A percentile compares a stretch with the other conserved stretches of the same genome.
Evolutionary conservation across 2,329 filamentous ascomycete species (phyloP).

Genomic region (Scedosporium minutisporum): DNA sequence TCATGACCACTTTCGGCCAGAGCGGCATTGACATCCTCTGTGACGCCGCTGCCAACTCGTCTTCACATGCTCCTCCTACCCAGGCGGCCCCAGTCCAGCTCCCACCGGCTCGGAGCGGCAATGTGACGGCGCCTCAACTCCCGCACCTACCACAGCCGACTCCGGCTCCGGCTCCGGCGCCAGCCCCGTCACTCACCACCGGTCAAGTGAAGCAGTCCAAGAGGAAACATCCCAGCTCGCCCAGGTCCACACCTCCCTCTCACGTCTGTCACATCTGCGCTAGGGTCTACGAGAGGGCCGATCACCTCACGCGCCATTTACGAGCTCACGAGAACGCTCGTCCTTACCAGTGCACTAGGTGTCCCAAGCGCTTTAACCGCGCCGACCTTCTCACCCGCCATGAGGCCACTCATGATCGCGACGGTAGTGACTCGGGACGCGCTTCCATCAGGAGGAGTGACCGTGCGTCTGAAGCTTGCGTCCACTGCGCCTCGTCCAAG

Average conservation of each 20-base stretch:
- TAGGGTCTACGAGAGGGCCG: slow-evolving; percentile 40
- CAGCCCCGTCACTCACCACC: neutral
- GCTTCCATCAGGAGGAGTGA: slow-evolving; percentile 31
- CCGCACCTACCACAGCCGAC: neutral
- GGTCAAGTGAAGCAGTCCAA: neutral
- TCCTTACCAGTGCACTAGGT: slow-evolving; percentile 38
- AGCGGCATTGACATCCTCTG: slow-evolving; percentile 7
- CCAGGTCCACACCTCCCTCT: neutral
- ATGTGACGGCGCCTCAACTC: neutral
- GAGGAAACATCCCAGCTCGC: slow-evolving; percentile 1
- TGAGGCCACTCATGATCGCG: slow-evolving; percentile 36
- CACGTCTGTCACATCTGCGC: slow-evolving; percentile 43
- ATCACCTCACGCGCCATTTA: slow-evolving; percentile 43
- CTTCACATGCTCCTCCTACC: neutral
- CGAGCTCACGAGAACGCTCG: slow-evolving; percentile 41
- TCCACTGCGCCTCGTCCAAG: slow-evolving; percentile 38
- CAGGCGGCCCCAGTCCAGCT: neutral
- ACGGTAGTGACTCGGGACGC: slow-evolving; percentile 25
- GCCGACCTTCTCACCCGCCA: slow-evolving; percentile 45
- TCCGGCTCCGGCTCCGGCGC: neutral
- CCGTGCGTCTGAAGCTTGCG: slow-evolving; percentile 44
- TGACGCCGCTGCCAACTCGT: slow-evolving; percentile 5
- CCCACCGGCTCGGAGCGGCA: neutral
- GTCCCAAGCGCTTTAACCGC: slow-evolving; percentile 43
- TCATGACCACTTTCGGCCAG: slow-evolving; percentile 5